phyloP scores from a whole-genome alignment of 805 yeast genomes.

The Millerozyma miso region DNA sequence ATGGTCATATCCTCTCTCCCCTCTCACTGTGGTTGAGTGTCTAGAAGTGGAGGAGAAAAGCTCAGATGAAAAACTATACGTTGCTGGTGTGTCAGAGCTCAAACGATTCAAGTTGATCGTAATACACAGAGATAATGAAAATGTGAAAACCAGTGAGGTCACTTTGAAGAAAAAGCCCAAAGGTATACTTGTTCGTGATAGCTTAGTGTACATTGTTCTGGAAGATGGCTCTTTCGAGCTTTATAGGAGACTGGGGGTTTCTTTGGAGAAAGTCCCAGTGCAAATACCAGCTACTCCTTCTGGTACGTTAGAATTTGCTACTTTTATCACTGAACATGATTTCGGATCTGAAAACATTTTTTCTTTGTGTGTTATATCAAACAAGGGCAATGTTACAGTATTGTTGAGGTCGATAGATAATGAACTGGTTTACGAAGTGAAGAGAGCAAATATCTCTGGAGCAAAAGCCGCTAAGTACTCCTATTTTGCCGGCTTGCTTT shows the following conservation, averaged over 20 bases:
- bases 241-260: neutral
- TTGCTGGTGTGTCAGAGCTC: constrained; percentile 40
- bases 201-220: constrained; percentile 10
- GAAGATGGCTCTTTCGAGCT: constrained; percentile 9
- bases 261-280: constrained; percentile 2
- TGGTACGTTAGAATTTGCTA: constrained; percentile 22
- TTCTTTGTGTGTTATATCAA: constrained; percentile 8
- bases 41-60: constrained; percentile 25
- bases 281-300: neutral
- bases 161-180: constrained; percentile 10
- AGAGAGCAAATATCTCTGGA: constrained; percentile 6
- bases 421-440: constrained; percentile 20
- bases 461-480: constrained; percentile 10
- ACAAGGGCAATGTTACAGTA: constrained; percentile 14
- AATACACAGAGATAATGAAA: constrained; percentile 14
- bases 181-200: constrained; percentile 20
- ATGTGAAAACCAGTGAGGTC: constrained; percentile 6
- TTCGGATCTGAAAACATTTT: constrained; percentile 10
- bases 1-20: constrained; percentile 53
- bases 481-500: constrained; percentile 24
- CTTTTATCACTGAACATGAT: constrained; percentile 20
- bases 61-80: constrained; percentile 18
- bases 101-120: constrained; percentile 22
- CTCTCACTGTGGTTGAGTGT: constrained; percentile 39
- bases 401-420: constrained; percentile 21